Conservation (phyloP, 495 filamentous ascomycete genomes). For the Penicillium bialowiezense region DNA sequence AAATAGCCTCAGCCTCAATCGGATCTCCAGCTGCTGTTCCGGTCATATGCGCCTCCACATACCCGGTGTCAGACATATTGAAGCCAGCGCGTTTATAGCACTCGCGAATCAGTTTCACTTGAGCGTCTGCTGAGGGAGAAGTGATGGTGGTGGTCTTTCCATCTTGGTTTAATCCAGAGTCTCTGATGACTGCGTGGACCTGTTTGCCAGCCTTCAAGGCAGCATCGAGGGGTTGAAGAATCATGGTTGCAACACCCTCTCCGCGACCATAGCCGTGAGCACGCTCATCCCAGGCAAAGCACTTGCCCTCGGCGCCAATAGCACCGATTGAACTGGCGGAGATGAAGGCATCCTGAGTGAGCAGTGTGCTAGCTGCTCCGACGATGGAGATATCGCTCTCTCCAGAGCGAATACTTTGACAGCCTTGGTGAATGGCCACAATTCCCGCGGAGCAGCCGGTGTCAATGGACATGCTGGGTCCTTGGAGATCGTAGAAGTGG, state of each 20-base stretch:
- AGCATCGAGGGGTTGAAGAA: conserved; percentile 25
- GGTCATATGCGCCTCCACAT: conserved; percentile 39
- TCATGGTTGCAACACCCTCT: conserved; percentile 28
- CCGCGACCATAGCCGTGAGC: conserved; percentile 37
- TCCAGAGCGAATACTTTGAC: conserved; percentile 33
- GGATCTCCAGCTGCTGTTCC: conserved; percentile 53
- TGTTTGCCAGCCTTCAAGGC: conserved; percentile 9
- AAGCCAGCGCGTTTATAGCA: conserved; percentile 24
- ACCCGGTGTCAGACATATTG: conserved; percentile 9
- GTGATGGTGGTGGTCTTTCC: conserved; percentile 22
- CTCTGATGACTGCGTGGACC: conserved; percentile 10
- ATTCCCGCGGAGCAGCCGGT: conserved; percentile 51
- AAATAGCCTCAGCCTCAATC: conserved; percentile 52
- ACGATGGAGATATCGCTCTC: conserved; percentile 23
- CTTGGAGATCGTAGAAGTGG: conserved; percentile 47
- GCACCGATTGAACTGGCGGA: conserved; percentile 1
- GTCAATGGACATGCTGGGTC: conserved; percentile 33
- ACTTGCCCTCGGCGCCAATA: conserved; percentile 17
- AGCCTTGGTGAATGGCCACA: conserved; percentile 40
- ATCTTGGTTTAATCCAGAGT: conserved; percentile 16
- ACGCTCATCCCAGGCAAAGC: conserved; percentile 23
- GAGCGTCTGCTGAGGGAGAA: conserved; percentile 13
- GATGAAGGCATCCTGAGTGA: neutral
- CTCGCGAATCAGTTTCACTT: conserved; percentile 21
- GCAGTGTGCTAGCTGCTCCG: neutral